Evolutionary conservation across 164 flowering plant genomes (phyloP).

Genomic region (Umbellularia californica): DNA sequence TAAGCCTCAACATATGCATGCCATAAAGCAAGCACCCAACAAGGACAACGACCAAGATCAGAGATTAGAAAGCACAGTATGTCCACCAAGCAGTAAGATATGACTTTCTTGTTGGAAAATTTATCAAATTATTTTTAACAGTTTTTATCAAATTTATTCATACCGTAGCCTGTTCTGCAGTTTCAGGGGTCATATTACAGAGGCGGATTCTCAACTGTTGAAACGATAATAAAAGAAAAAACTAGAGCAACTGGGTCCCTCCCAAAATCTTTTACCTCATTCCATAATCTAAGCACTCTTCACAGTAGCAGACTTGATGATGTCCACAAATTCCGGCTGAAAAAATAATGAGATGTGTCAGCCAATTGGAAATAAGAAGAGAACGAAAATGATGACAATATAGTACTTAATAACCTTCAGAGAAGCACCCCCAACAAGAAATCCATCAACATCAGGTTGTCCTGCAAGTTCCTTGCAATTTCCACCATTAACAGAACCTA

Average conservation of each 20-base stretch:
- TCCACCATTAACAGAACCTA: constrained; percentile 78
- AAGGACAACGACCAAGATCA: background rate
- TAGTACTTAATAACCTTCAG: constrained; percentile 42
- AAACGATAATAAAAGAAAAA: background rate
- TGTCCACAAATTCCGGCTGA: constrained; percentile 79
- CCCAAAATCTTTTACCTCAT: background rate
- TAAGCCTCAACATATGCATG: too few species aligned
- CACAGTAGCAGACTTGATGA: constrained; percentile 65
- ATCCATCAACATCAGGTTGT: constrained; percentile 78
- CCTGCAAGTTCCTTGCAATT: constrained; percentile 72
- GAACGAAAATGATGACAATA: background rate
- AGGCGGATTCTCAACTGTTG: background rate
- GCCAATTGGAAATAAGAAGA: background rate
- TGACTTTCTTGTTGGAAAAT: background rate
- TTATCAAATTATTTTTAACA: background rate
- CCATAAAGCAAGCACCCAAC: background rate
- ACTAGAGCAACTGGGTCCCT: background rate
- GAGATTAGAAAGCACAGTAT: background rate
- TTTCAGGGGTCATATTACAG: background rate
- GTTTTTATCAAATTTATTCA: background rate
- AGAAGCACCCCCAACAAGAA: constrained; percentile 91
- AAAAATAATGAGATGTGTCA: background rate
- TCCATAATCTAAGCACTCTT: constrained; percentile 30
- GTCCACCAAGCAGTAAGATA: background rate
- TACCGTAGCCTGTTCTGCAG: background rate